Evolutionary conservation across 2,329 filamentous ascomycete genomes (phyloP), one percentile per base, ranked within the genome.

Genomic region (Camillea tinctor): DNA sequence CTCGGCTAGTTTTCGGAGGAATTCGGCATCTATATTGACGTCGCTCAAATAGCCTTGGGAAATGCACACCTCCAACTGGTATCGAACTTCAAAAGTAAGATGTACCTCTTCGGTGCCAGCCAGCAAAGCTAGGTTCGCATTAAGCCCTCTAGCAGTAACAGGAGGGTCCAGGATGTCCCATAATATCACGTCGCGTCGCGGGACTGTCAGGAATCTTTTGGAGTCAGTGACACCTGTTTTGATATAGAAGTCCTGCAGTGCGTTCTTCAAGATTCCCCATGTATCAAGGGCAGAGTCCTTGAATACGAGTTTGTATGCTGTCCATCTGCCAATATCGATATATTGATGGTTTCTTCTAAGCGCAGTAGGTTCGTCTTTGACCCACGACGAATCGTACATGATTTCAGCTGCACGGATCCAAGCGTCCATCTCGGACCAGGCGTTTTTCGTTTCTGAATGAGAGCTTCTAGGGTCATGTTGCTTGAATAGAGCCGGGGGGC

Each of bases 21-120:
- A 98, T 2, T 85, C 81, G 1, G 75, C 72, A 1, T 79, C 82
- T 51, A 98, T 83, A 52, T 84, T 90, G 71, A 92, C 85, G 72
- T 97, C 94, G 56, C 88, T 89, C 13, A 99, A 77, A 22, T 87
- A 80, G 0, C 88, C 87, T 24, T 89, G 85, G 0, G 93, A 96
- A n/a, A 98, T 82, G 71, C 94, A 98, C 0, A 92, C 93, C 73
- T 99, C 94, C 0, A 99, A 83, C 72, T 97, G 93, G 71, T 98
- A 99, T 17, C 92, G 85, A 1, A 97, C 85, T 0, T 86, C 77
- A 62, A 93, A 97, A 0, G 85, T 77, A 3, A 94, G 79, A 57
- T 75, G 65, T 26, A 79, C 67, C 24, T 75, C 75, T 22, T 78
- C 63, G 2, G 79, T 72, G 21, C 68, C 60, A 64, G 66, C 58